Base-by-base conservation (phyloP, 2,329 filamentous ascomycete genomes). In the Penicillium expansum region DNA sequence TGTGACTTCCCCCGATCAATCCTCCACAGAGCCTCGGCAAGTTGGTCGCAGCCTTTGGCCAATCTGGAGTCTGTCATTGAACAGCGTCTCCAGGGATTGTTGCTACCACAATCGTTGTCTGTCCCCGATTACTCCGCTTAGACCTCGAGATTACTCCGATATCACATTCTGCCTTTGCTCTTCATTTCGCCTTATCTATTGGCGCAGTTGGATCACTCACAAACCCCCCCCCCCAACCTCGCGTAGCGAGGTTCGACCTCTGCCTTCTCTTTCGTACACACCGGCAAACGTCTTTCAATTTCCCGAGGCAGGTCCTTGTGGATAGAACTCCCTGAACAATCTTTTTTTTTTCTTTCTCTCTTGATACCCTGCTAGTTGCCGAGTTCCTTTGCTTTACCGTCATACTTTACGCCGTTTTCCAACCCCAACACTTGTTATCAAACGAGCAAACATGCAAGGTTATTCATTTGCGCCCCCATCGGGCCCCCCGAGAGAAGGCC, bases 401-500 rank as follows among this genome's bases (percentile, higher is more conserved):
- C 41, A 10, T 33, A 44, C 5, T 41, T 20, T 24, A 37, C 48
- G n/a, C n/a, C n/a, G 27, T 48, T 48, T 29, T 32, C 18, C 84
- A 44, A 24, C 38, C 52, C 35, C 41, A n/a, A 35, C 45, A 38
- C 7, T 43, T 32, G 51, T 20, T 30, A 39, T 32, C 47, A 52
- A 55, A 13, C 32, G 13, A 30, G 24, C 35, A 52, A 43, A 49
- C 54, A 86, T 92, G 85, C 86, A 87, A 73, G 86, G 83, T 68
- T 93, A 91, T 75, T 84, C 86, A 43, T 92, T 92, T 77, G 85
- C 86, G 74, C 86, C 89, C 65, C 83, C 78, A 67, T 84, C 77
- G 70, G 77, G 81, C 70, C 81, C 84, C 69, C 84, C 84, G 60
- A 83, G 88, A 67, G 89, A 92, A 75, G 90, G 89, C 59, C 90